Evolutionary conservation across 192 early-diverging fungal genomes (phyloP).

Genomic region (Backusella westeae): DNA sequence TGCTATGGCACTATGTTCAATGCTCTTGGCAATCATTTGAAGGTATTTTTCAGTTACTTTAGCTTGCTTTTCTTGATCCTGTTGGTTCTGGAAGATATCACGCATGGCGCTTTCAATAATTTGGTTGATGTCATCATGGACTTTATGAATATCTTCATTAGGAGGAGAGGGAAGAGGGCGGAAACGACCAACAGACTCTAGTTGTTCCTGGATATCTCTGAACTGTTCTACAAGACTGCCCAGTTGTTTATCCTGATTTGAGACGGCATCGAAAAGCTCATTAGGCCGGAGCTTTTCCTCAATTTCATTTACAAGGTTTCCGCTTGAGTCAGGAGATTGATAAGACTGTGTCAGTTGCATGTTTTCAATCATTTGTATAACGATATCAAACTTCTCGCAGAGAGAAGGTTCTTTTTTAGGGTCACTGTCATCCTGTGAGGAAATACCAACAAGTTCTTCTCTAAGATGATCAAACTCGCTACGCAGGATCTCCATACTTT

Average conservation of each 20-base stretch:
- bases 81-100: constrained; percentile 10
- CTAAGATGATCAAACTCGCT: constrained; percentile 14
- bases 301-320: neutral
- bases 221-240: neutral
- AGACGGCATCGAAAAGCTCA: neutral
- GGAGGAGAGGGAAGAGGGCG: neutral
- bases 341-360: constrained; percentile 15
- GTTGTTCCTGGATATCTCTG: neutral
- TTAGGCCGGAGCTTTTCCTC: neutral
- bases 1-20: constrained; percentile 21
- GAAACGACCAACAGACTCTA: neutral
- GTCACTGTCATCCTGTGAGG: constrained; percentile 1
- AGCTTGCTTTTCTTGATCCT: constrained; percentile 20
- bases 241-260: neutral
- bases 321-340: neutral
- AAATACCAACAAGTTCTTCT: constrained; percentile 14
- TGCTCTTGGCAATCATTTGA: constrained; percentile 25
- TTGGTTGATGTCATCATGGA: neutral
- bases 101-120: neutral
- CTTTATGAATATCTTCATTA: neutral
- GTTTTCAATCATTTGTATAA: constrained; percentile 26
- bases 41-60: constrained; percentile 25
- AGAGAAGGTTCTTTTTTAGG: constrained; percentile 4
- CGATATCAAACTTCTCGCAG: constrained; percentile 25
- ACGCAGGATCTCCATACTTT: constrained; percentile 10